Evolutionary conservation across 31 red algal genomes (phyloP).

Genomic region (Asparagopsis taxiformis): DNA sequence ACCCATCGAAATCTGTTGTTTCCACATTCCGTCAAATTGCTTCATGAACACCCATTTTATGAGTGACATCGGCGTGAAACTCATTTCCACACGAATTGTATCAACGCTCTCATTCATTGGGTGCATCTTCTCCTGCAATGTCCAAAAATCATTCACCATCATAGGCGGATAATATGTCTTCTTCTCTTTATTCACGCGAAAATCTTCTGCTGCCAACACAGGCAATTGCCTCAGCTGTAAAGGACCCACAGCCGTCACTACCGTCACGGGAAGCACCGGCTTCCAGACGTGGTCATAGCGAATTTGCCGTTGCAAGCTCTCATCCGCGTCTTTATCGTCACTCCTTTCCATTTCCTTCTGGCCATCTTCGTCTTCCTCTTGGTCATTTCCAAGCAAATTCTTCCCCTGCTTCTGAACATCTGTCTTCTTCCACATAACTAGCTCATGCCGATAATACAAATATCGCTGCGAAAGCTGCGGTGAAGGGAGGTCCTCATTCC

Average conservation of each 20-base stretch:
- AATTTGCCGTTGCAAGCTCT: neutral
- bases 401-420: conserved; percentile 53
- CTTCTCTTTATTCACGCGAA: conserved; percentile 16
- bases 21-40: conserved; percentile 79
- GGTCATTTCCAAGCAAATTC: conserved; percentile 31
- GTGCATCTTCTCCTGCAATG: conserved; percentile 42
- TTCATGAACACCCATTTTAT: conserved; percentile 46
- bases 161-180: conserved; percentile 69
- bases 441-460: conserved; percentile 34
- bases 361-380: conserved; percentile 1
- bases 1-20: conserved; percentile 64
- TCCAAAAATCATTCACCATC: conserved; percentile 83
- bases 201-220: conserved; percentile 14
- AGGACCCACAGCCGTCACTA: conserved; percentile 1
- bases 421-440: conserved; percentile 52
- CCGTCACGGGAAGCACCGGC: conserved; percentile 38
- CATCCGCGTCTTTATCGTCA: neutral
- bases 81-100: conserved; percentile 45
- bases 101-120: conserved; percentile 59
- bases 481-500: conserved; percentile 15
- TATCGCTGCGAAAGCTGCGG: conserved; percentile 7
- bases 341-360: neutral
- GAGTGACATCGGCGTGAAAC: conserved; percentile 56
- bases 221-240: conserved; percentile 43
- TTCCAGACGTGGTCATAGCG: conserved; percentile 71